Evolutionary conservation across 208 protist species (phyloP), one percentile per base, ranked within the genome.

Genomic region (Trypanosoma congolense): DNA sequence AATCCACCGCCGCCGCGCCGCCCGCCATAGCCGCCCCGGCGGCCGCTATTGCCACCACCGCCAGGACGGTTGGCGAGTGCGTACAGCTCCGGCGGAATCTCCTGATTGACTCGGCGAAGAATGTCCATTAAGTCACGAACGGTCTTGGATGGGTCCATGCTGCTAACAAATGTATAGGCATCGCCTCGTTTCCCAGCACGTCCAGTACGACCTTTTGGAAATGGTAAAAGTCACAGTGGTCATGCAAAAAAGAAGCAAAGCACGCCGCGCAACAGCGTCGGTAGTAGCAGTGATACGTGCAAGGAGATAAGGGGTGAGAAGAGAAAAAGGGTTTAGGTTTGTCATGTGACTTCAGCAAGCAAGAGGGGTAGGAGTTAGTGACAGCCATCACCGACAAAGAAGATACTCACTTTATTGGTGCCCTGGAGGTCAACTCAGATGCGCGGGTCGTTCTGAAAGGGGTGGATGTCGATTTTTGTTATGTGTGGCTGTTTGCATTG

Each of bases 131-230:
- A 61, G 29, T 89, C 84, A 18, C 73, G 71, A 28, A 94, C 67
- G 12, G 80, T 89, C 73, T 94, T 94, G 45, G 65, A 65, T 24
- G 76, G 70, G 45, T 90, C 83, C 3, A 54, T 62, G 14, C 56
- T 56, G 68, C 77, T 83, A 1, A 96, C 76, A 54, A 96, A 90
- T 25, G 86, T 86, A 68, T 92, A 91, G 9, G 89, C 82, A 63
- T 93, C 85, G 36, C 89, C 89, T 28, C 66, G 45, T 45, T 93
- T 81, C 28, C 89, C 89, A 25, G 89, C 89, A 70, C 89, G 80
- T 48, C 89, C 89, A 18, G 89, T 96, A 63, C 89, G 85, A 46
- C 89, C 87, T 92, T 57, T 67, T 41, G 6, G 33, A 38, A 38
- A 38, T 38, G 33, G 33, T 38, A 38, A n/a, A n/a, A n/a, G n/a